Evolutionary conservation across 768 basidiomycete genomes (phyloP), one percentile per base, ranked within the genome.

Genomic region (Hypholoma sublateritium): DNA sequence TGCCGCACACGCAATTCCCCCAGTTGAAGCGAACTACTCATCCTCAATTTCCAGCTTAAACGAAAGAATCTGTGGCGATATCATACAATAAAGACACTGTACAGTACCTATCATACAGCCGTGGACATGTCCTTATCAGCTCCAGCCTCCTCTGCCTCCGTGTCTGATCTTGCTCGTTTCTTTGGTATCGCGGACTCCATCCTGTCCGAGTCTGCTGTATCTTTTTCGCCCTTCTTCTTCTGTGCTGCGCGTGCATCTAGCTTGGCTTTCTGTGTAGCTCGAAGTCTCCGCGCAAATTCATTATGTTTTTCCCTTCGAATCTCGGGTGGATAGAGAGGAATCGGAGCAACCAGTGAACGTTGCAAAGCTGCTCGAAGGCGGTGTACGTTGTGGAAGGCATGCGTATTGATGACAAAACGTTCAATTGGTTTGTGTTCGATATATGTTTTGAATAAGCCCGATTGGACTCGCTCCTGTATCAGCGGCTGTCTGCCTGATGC

Each of bases 371-470:
- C 44, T n/a, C 60, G 52, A 25, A 64, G 19, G 13, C 54, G 52
- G 36, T 64, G 59, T 14, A 57, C 57, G 16, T 64, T 64, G 47
- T 64, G 62, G 19, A 64, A 62, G 5, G 58, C 63, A 46, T 64
- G 60, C 0, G 53, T 64, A 41, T 64, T 64, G 21, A 64, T 59
- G 17, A 64, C 24, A 49, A 51, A 64, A 1, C 35, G 43, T n/a
- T 61, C 48, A 7, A 59, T 4, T 9, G 57, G 55, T 37, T 58
- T 53, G 41, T 63, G 62, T 53, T 63, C 54, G 36, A 60, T 52
- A 45, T 13, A 63, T 2, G 5, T 22, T 19, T 58, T n/a, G 1
- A 9, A 22, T 6, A 48, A 2, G 19, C 45, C 52, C 1, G 52
- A 42, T 55, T 61, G 34, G 7, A 54, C 37, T 0, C 49, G 48